phyloP scores from a whole-genome alignment of 768 basidiomycete genomes.

The Leucocoprinus leucothites region DNA sequence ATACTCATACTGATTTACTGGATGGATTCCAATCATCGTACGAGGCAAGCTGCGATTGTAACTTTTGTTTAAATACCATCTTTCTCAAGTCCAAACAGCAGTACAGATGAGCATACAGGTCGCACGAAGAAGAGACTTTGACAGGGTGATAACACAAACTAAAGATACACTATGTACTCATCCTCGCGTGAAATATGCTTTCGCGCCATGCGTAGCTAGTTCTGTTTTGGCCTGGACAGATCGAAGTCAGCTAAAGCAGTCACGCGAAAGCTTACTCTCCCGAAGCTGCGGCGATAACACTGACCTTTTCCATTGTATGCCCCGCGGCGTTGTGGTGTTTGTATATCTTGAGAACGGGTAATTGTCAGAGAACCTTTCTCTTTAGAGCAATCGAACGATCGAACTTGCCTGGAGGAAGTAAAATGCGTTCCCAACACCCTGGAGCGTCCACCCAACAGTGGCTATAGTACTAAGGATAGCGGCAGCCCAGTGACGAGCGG shows the following conservation, averaged over 20 bases:
- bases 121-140: conserved; percentile 7
- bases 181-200: conserved; percentile 84
- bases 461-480: conserved; percentile 80
- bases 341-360: conserved; percentile 22
- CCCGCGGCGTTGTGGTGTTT: conserved; percentile 69
- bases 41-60: too few relatives aligned
- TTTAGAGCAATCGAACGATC: conserved; percentile 6
- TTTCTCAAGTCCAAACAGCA: conserved; percentile 3
- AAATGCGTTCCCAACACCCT: conserved; percentile 77
- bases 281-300: conserved; percentile 16
- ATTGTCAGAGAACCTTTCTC: conserved; percentile 11
- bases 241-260: conserved; percentile 10
- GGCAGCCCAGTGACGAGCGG: conserved; percentile 66
- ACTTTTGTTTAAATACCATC: not conserved
- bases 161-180: conserved; percentile 29
- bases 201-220: conserved; percentile 79
- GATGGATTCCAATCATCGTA: too few relatives aligned
- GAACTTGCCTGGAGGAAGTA: conserved; percentile 72
- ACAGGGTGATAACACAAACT: conserved; percentile 11
- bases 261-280: not conserved
- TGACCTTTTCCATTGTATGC: conserved; percentile 83
- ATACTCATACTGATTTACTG: too few relatives aligned
- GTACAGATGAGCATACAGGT: conserved; percentile 11
- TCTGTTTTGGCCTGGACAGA: conserved; percentile 72
- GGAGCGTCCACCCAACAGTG: conserved; percentile 83